A percentile compares a stretch with the other conserved stretches of the same genome.
Evolutionary conservation across 2,329 filamentous ascomycete genomes (phyloP).

Genomic region (Ustulina deusta): DNA sequence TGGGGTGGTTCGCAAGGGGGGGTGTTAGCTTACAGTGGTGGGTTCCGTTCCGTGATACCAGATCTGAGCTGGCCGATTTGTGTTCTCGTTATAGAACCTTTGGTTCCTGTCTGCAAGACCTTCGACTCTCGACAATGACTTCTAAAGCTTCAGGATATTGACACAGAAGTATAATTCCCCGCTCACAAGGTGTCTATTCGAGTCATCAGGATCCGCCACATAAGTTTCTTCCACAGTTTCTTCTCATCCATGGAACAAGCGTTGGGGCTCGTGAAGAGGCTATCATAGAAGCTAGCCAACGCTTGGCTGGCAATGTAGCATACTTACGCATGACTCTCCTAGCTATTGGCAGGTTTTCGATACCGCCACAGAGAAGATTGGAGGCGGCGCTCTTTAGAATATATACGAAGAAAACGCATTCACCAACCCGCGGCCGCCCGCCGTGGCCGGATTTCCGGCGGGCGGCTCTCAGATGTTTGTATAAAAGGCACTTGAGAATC

Average conservation of each 20-base stretch:
- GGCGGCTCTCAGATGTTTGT: slow-evolving; percentile 4
- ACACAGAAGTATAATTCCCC: slow-evolving; percentile 45
- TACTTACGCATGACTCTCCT: slow-evolving; percentile 14
- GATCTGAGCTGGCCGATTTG: neutral
- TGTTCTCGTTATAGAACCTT: neutral
- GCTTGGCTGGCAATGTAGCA: slow-evolving; percentile 21
- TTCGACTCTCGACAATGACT: slow-evolving; percentile 8
- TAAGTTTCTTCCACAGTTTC: slow-evolving; percentile 46
- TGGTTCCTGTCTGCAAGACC: neutral
- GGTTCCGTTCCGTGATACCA: neutral
- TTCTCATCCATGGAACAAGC: slow-evolving; percentile 41
- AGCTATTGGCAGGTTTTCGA: slow-evolving; percentile 21
- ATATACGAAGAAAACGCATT: slow-evolving; percentile 48
- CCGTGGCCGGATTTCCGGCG: slow-evolving; percentile 42
- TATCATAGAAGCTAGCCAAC: slow-evolving; percentile 41
- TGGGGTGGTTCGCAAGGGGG: too few species aligned
- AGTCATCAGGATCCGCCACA: slow-evolving; percentile 45
- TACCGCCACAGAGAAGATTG: slow-evolving; percentile 8
- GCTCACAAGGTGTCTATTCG: slow-evolving; percentile 43
- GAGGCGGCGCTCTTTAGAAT: slow-evolving; percentile 18
- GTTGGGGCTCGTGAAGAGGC: slow-evolving; percentile 42
- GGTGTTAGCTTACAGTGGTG: too few species aligned
- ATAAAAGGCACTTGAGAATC: slow-evolving; percentile 16
- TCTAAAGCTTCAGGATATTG: slow-evolving; percentile 36
- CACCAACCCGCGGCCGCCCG: slow-evolving; percentile 20